Base-by-base conservation (phyloP, 1,284 basidiomycete genomes). In the Schizophyllum commune region DNA sequence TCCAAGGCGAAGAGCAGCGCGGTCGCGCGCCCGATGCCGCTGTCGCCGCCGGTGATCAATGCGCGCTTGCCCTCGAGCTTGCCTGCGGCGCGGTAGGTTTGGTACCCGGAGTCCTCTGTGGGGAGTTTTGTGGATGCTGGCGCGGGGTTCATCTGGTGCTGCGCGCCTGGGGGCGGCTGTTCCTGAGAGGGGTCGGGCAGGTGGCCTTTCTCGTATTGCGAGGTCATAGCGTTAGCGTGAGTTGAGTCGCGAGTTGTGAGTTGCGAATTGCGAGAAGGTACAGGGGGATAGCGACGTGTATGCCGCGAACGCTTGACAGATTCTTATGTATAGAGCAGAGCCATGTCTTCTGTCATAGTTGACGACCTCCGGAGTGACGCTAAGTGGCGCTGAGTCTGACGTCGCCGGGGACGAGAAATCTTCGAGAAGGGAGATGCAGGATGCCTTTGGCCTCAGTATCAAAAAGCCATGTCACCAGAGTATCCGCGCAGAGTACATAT, bases 1-100 rank as follows among this genome's bases (percentile, higher is more conserved):
- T 89, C 85, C 17, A 85, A 76, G 1, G 85, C 84, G 65, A 85
- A 85, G 70, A 83, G 77, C 62, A 84, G 77, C 8, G 84, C 84
- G 1, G 81, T 82, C 0, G 81, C 71, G 27, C 85, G 77, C 7
- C 86, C 86, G 58, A 88, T 87, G n/a, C 73, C 82, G 32, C 77
- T 81, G 67, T 84, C 80, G 32, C 77, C 80, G 39, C 79, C 77
- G 5, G 79, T 87, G 63, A 90, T 74, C 58, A 89, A 73, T 4
- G 82, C 83, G 13, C 78, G 80, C 73, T 87, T 88, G 47, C 79
- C 82, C 68, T 79, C 69, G 17, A 85, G 74, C 55, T 72, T 76
- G 34, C 27, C 27, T 19, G 39, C 39, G 39, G 39, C 39, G 39
- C 39, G 39, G 39, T 83, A 83, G 7, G 83, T 70, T 56, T 83